Conservation (phyloP, 208 protist species). For the Zelonia costaricensis region DNA sequence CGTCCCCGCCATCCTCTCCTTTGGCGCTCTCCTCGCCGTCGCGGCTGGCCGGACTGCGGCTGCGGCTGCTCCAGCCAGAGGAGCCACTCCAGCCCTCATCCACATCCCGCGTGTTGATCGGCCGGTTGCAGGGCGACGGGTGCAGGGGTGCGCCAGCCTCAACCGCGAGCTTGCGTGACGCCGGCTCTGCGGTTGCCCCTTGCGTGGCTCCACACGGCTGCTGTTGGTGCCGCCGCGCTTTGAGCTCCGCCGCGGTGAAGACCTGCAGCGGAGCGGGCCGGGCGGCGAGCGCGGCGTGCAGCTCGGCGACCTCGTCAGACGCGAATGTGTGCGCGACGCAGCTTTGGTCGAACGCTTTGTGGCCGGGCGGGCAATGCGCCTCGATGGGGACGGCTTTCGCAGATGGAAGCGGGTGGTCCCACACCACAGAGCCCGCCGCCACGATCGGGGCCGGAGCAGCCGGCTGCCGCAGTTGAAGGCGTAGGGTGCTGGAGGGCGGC, state of each 20-base stretch:
- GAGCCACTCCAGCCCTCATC: slow-evolving; percentile 30
- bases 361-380: slow-evolving; percentile 13
- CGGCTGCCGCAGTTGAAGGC: no score
- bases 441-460: no score
- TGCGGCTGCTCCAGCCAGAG: slow-evolving; percentile 30
- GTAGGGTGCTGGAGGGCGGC: no score
- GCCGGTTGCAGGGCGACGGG: no score
- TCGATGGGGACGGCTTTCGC: slow-evolving; percentile 13
- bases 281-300: slow-evolving; percentile 1
- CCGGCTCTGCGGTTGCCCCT: no score
- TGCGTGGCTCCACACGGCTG: no score
- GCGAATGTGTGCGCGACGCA: slow-evolving; percentile 24
- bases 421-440: no score
- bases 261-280: slow-evolving; percentile 17
- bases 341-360: slow-evolving; percentile 12
- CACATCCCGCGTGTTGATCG: slow-evolving; percentile 5
- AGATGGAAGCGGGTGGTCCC: no score
- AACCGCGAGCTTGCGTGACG: no score
- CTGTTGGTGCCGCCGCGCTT: slow-evolving; percentile 13
- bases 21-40: not conserved
- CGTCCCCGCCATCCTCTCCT: not conserved
- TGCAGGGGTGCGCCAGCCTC: no score
- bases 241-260: slow-evolving; percentile 13
- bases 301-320: slow-evolving; percentile 5
- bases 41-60: not conserved